These are phyloP conservation scores for Dioscorea alata DNA, from an alignment of 106 monocot species.

Conservation along the genomic window DNA sequence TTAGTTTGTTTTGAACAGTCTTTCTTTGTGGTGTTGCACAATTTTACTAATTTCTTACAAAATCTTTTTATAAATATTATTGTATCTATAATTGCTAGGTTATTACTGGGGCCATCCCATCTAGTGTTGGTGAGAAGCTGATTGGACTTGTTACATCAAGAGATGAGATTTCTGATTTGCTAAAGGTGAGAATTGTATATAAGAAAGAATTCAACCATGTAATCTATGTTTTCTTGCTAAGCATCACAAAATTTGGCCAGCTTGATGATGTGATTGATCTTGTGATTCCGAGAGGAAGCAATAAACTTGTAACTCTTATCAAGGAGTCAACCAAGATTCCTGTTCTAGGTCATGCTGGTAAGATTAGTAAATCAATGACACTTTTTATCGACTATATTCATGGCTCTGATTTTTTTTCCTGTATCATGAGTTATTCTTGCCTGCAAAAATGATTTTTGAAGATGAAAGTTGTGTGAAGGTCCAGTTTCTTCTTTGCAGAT, in stretches of 20 bases:
- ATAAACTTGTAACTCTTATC: not conserved
- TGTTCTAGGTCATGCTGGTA: conserved; percentile 95
- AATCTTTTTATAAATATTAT: too few species aligned
- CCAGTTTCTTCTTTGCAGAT: not conserved
- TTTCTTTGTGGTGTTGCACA: too few species aligned
- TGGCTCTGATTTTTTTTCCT: not conserved
- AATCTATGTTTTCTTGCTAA: not conserved
- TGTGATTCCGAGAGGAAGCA: conserved; percentile 28
- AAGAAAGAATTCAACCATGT: not conserved
- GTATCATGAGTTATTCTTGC: too few species aligned
- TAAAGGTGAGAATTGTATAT: conserved; percentile 52
- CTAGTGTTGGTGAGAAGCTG: conserved; percentile 40
- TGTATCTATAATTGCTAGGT: conserved; percentile 5
- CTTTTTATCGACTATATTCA: not conserved
- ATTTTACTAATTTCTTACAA: too few species aligned
- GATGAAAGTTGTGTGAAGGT: not conserved
- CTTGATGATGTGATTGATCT: conserved; percentile 40
- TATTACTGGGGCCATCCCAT: conserved; percentile 6
- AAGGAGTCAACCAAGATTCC: conserved; percentile 93
- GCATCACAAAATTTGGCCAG: not conserved
- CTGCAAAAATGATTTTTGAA: not conserved
- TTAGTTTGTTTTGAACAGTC: not conserved
- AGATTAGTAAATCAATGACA: not conserved
- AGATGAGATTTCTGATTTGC: conserved; percentile 90
- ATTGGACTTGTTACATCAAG: conserved; percentile 68